Evolutionary conservation across 2,329 filamentous ascomycete species (phyloP), one percentile per base, ranked within the genome.

Genomic region (Didymella keratinophila): DNA sequence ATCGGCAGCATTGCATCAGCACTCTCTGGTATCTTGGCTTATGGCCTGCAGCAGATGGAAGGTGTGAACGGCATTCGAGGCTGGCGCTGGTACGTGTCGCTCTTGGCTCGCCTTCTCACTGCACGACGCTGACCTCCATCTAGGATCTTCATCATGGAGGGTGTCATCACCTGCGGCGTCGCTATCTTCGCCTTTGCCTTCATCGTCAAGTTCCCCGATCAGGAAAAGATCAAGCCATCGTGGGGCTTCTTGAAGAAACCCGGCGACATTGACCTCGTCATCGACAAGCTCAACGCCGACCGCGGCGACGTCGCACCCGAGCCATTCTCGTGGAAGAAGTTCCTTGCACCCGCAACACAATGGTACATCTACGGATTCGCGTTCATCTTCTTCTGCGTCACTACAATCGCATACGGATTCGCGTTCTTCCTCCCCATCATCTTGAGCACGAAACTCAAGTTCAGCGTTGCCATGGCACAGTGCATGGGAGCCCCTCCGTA

Each of bases 101-200:
- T n/a, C 16, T 11, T 36, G 16, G 1, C 32, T 18, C 5, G 16
- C 6, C 4, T 3, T 8, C n/a, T 11, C n/a, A n/a, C 4, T n/a
- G 16, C 32, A 27, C 8, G 9, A 10, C 12, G n/a, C 50, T 63
- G 23, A 61, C 39, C 18, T 6, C 6, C 9, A 36, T 25, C 16
- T 5, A 67, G 64, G 67, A 70, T 70, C 45, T 69, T 70, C 61
- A 69, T 69, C 47, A 67, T 70, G 53, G 66, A 70, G 52, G 66
- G 68, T 3, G 60, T 69, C 0, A 66, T 67, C 8, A 70, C 68
- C 7, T 62, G 59, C 23, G 63, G 32, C 10, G 66, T 69, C 14
- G 64, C 66, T 9, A 36, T 69, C 8, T 69, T 69, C 27, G 62
- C 66, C 20, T 46, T 66, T 8, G 45, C 49, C 11, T 69, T 69